Evolutionary conservation across 2,329 filamentous ascomycete species (phyloP), one percentile per base, ranked within the genome.

Genomic region (Arthrinium phaeospermum): DNA sequence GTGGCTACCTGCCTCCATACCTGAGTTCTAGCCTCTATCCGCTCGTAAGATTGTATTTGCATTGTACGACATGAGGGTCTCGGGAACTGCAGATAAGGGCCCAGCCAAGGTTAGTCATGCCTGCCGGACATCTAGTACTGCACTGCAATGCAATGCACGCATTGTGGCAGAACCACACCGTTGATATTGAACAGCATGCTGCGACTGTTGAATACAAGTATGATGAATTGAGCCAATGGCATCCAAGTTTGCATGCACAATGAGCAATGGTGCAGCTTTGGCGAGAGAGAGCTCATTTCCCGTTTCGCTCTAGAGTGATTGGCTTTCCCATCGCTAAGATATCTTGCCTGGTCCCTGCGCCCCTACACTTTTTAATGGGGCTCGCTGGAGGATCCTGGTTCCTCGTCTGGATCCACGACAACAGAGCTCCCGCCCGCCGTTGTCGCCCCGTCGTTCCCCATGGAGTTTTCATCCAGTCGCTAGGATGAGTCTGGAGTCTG

Each of bases 281-380:
- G 57, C 57, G 34, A 64, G 57, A 64, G 57, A n/a, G 27, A 69
- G 67, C 67, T 69, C 45, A 69, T 69, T 69, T 69, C 67, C 67
- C 45, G 14, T 46, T 34, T 49, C 14, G 67, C 67, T 49, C 67
- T 49, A 49, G 67, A 24, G 27, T 37, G 45, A 47, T 68, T 68
- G 67, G 67, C 44, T 45, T 1, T 8, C 7, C 10, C 37, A 41
- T 41, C 24, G 46, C 12, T 47, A 45, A 37, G 44, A 22, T 41
- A 47, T 57, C 51, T 34, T 34, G 27, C 27, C 14, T 34, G 51
- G 53, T 37, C 53, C 30, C 53, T 61, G 53, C 53, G 16, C 7
- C 30, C 30, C 30, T 61, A 30, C 51, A 57, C 30, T 34, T 34
- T 22, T 53, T 8, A 30, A 53, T 53, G 49, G 64, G 47, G 44